phyloP scores from a whole-genome alignment of 306 rosid species.

The Malus domestica region ASM211411v1 NC_041797.1:20689501-20690000 shows the following conservation, averaged over 20 bases:
- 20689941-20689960: slow-evolving; percentile 1
- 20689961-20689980: not conserved
- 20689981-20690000: not conserved
- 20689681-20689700: slow-evolving; percentile 49
- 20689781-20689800: slow-evolving; percentile 70
- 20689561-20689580: slow-evolving; percentile 79
- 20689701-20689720: slow-evolving; percentile 45
- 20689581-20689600: slow-evolving; percentile 60
- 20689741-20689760: not conserved
- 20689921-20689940: slow-evolving; percentile 80
- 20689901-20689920: slow-evolving; percentile 69
- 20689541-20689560: slow-evolving; percentile 45
- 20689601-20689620: slow-evolving; percentile 73
- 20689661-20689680: slow-evolving; percentile 57
- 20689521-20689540: slow-evolving; percentile 73
- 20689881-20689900: slow-evolving; percentile 41
- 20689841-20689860: slow-evolving; percentile 62
- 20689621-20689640: slow-evolving; percentile 68
- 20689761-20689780: slow-evolving; percentile 61
- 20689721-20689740: slow-evolving; percentile 16
- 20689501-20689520: slow-evolving; percentile 77
- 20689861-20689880: slow-evolving; percentile 49
- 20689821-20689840: slow-evolving; percentile 73
- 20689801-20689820: slow-evolving; percentile 55
- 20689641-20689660: slow-evolving; percentile 55